Evolutionary conservation across 805 yeast genomes (phyloP), one percentile per base, ranked within the genome.

Genomic region (Saccharomycopsis microspora): DNA sequence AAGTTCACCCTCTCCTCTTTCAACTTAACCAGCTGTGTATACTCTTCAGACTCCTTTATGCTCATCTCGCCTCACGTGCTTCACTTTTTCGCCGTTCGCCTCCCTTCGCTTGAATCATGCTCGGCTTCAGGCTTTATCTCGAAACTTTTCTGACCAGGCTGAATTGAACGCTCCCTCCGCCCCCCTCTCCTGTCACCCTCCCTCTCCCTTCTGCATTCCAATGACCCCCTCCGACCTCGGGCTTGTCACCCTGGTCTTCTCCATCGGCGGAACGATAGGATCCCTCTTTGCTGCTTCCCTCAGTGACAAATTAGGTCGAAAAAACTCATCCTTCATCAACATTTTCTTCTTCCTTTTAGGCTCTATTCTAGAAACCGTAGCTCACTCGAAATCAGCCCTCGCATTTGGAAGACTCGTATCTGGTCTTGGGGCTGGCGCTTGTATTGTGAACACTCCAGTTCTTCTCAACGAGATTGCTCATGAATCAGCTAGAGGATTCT

Each of bases 151-250:
- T 19, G 8, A 31, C 10, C 9, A 62, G 64, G 82, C 96, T 1
- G 97, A 89, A 62, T 71, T 90, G 60, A 90, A 90, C 64, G 95
- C 96, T 5, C 96, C 97, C 0, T 84, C 83, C 49, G 72, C 74
- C 9, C 74, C 76, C 33, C 69, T 87, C 43, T 73, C 85, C 7
- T 86, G 95, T 58, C 56, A 28, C 47, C 53, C 31, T 44, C 57
- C 40, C 54, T 55, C 5, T 48, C 61, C 62, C 5, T 19, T 2
- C 19, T 85, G 95, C 60, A 73, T 85, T 7, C 67, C 74, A 0
- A 68, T 83, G 69, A 62, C 68, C 34, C 72, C 74, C 32, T 67
- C 71, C 35, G 78, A 78, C 46, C 66, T 83, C 35, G 95, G 96
- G 0, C 60, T 82, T 19, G 79, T 81, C 6, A 86, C 94, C 1